A percentile compares a stretch with the other conserved stretches of the same genome.
phyloP scores from a whole-genome alignment of 2,329 filamentous ascomycete genomes.

The Penicillium sp. region DNA sequence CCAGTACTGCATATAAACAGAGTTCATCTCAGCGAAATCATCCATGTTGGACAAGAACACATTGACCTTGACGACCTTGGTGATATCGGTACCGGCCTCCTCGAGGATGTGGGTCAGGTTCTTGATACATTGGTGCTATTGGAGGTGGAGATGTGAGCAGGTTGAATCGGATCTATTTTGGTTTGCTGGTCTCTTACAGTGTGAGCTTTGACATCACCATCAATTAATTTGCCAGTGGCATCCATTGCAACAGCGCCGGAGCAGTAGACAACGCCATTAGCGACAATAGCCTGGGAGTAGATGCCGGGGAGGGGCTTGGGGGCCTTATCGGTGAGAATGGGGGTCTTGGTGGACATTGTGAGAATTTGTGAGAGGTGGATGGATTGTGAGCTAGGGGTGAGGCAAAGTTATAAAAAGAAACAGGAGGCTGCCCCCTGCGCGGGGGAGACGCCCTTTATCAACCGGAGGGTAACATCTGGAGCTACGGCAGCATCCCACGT shows the following conservation, averaged over 20 bases:
- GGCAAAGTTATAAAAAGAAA: not conserved
- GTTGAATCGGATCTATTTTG: not conserved
- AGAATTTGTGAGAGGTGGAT: not conserved
- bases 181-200: conserved; percentile 41
- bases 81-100: conserved; percentile 58
- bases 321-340: conserved; percentile 49
- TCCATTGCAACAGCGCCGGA: conserved; percentile 62
- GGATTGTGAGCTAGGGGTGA: not conserved
- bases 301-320: conserved; percentile 53
- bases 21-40: conserved; percentile 75
- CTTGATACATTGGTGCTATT: conserved; percentile 53
- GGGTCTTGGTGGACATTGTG: conserved; percentile 39
- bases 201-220: conserved; percentile 56
- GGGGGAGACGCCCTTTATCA: not conserved
- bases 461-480: not conserved
- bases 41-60: conserved; percentile 65
- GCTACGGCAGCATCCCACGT: not conserved
- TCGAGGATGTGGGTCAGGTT: conserved; percentile 61
- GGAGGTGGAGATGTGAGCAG: not conserved
- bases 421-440: not conserved
- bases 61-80: conserved; percentile 66
- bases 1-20: conserved; percentile 76
- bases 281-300: conserved; percentile 60
- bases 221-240: conserved; percentile 52
- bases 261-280: conserved; percentile 69